Evolutionary conservation across 768 basidiomycete species (phyloP).

Genomic region (Phanerochaete sordida): DNA sequence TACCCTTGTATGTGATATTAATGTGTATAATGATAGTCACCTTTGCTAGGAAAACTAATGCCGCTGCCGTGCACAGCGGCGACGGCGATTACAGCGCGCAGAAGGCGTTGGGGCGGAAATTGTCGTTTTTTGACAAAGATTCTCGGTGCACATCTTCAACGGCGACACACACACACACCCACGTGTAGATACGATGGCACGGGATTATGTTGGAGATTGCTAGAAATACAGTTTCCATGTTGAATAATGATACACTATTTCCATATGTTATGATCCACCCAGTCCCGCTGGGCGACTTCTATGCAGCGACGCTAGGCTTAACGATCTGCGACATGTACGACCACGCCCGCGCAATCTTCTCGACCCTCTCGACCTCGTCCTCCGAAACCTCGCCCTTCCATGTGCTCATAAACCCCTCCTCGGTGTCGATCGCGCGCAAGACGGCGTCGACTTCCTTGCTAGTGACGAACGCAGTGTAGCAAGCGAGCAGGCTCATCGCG

Average conservation of each 20-base stretch:
- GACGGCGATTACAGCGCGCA: no score
- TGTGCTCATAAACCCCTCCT: slow-evolving; percentile 21
- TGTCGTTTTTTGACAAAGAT: no score
- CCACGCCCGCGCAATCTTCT: slow-evolving; percentile 24
- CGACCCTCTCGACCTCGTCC: slow-evolving; percentile 23
- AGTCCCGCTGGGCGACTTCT: neutral
- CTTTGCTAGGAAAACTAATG: no score
- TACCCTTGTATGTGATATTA: neutral
- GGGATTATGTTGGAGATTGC: no score
- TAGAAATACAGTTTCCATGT: neutral
- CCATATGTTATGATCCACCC: no score
- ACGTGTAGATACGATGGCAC: no score
- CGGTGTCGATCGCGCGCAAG: slow-evolving; percentile 22
- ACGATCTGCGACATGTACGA: slow-evolving; percentile 15
- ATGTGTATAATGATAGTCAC: neutral
- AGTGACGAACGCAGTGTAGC: slow-evolving; percentile 27
- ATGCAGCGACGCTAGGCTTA: neutral
- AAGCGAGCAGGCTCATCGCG: slow-evolving; percentile 24
- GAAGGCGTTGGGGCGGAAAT: no score
- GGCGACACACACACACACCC: no score
- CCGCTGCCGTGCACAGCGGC: no score
- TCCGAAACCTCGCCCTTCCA: slow-evolving; percentile 30
- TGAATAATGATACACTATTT: no score
- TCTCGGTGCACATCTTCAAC: no score
- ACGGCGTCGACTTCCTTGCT: slow-evolving; percentile 19